phyloP scores from a whole-genome alignment of 768 basidiomycete species.

The Lactarius tabidus region DNA sequence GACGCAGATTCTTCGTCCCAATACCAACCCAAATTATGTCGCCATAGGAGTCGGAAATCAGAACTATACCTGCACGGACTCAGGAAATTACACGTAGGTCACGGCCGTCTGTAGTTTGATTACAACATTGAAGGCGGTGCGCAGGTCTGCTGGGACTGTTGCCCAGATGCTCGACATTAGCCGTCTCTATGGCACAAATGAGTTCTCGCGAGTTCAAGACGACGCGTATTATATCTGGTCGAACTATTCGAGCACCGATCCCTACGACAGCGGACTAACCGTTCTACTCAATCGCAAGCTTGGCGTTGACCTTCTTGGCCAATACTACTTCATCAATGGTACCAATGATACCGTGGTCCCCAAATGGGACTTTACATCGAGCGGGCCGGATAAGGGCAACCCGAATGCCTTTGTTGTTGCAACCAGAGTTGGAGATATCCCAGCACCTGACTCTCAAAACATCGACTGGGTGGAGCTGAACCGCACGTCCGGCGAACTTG shows the following conservation, averaged over 20 bases:
- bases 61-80: constrained; percentile 7
- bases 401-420: background rate
- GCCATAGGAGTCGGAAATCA: background rate
- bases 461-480: background rate
- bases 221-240: background rate
- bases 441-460: background rate
- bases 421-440: background rate
- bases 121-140: background rate
- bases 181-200: background rate
- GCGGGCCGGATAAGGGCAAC: background rate
- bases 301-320: background rate
- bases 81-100: background rate
- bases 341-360: background rate
- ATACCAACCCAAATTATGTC: background rate
- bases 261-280: background rate
- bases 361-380: background rate
- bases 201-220: background rate
- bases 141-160: background rate
- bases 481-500: background rate
- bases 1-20: background rate
- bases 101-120: too few relatives aligned
- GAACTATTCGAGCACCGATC: background rate
- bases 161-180: background rate
- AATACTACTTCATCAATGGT: background rate
- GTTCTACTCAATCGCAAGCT: background rate